Base-by-base conservation (phyloP, 768 basidiomycete genomes). In the Lactifluus echinatus region DNA sequence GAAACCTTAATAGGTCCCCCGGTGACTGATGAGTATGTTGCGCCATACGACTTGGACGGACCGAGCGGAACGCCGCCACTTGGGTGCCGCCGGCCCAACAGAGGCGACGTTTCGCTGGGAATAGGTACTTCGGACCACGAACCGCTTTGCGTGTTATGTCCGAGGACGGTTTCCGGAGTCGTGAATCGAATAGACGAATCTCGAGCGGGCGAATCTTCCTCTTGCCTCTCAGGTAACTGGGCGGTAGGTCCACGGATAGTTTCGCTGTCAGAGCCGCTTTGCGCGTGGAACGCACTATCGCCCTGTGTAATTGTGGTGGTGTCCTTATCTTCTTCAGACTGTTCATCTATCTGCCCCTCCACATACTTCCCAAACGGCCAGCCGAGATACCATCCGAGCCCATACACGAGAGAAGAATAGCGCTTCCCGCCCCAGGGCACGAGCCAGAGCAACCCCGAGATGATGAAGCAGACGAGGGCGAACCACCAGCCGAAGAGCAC, bases 331-430 rank as follows among this genome's bases (percentile, higher is more conserved):
- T 69, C 74, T 8, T 53, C 57, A 17, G 48, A n/a, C 2, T 53
- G 44, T 10, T 66, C 66, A 3, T 74, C 69, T 36, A 75, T 68
- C 58, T 85, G 84, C 11, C 93, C 91, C 70, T 97, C 93, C 47
- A 99, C 91, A 68, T 98, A 99, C 71, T 97, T 97, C 19, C 96
- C 94, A 67, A 99, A 99, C 2, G 96, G 96, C 96, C 96, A 98
- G 21, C 82, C 81, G 52, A 97, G 79, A 69, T 99, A 99, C 89
- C 93, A 96, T 6, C 93, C 93, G 24, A 99, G 73, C 14, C 96
- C 96, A 66, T 83, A 92, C 5, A 97, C 75, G 29, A 98, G 77
- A n/a, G 79, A 81, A 2, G 90, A 82, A 68, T 95, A 98, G 48
- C 81, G 84, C 62, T 76, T 77, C 42, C 93, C 93, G 12, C 96